phyloP scores from a whole-genome alignment of 768 basidiomycete species.

The Paxillus rubicundulus region DNA sequence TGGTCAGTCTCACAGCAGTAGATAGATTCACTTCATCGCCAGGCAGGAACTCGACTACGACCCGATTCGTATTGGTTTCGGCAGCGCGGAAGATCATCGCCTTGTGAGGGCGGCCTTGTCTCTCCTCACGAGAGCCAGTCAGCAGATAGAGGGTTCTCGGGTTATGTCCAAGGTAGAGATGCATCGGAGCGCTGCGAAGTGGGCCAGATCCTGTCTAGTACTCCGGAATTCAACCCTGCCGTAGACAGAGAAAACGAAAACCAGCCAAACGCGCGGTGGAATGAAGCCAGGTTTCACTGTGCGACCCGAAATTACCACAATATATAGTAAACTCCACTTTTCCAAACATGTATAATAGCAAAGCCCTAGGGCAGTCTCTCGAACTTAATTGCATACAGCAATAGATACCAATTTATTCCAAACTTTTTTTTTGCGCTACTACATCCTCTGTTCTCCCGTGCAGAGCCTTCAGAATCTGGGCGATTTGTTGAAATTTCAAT shows the following conservation, averaged over 20 bases:
- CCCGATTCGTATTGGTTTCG: conserved; percentile 50
- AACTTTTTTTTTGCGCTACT: too few species aligned
- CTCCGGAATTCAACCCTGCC: background rate
- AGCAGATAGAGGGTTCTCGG: conserved; percentile 74
- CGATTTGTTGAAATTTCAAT: too few species aligned
- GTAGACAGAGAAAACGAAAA: background rate
- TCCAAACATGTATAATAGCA: too few species aligned
- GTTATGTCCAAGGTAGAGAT: conserved; percentile 66
- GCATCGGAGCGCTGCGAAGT: conserved; percentile 44
- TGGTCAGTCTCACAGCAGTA: conserved; percentile 65
- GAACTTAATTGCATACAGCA: too few species aligned
- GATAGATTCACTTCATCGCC: conserved; percentile 68
- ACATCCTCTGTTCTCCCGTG: too few species aligned
- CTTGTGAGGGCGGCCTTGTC: conserved; percentile 53
- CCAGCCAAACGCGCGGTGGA: background rate
- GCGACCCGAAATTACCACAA: too few species aligned
- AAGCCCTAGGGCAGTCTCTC: too few species aligned
- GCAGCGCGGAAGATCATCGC: conserved; percentile 74
- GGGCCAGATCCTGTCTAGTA: background rate
- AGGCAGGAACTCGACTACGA: conserved; percentile 83
- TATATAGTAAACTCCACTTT: too few species aligned
- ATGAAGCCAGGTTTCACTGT: too few species aligned
- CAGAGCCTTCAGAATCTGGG: too few species aligned
- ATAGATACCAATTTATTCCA: too few species aligned
- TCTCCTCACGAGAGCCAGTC: conserved; percentile 66